phyloP scores from a whole-genome alignment of 2,329 filamentous ascomycete species.

The Aspergillus fumigatus region DNA sequence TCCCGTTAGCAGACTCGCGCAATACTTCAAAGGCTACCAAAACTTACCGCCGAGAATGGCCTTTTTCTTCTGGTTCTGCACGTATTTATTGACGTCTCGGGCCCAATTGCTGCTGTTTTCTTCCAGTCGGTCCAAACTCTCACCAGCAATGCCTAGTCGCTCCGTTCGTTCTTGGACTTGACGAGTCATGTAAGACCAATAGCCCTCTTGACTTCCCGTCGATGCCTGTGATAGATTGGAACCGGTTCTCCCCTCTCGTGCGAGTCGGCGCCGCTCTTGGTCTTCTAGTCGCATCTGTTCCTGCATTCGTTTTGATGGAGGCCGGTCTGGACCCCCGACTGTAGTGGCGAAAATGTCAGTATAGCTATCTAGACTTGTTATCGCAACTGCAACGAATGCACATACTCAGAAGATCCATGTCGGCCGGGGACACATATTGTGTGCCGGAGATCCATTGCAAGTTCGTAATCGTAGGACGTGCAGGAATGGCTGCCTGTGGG shows the following conservation, averaged over 20 bases:
- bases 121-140: constrained; percentile 78
- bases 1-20: constrained; percentile 4
- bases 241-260: constrained; percentile 33
- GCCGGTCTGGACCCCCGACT: constrained; percentile 81
- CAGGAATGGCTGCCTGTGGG: constrained; percentile 65
- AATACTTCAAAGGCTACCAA: neutral
- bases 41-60: constrained; percentile 63
- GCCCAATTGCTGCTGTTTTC: constrained; percentile 79
- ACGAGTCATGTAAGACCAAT: constrained; percentile 74
- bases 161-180: constrained; percentile 90
- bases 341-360: neutral
- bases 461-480: constrained; percentile 88
- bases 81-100: constrained; percentile 81
- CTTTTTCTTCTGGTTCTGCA: constrained; percentile 81
- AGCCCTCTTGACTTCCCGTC: constrained; percentile 56
- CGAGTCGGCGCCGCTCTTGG: constrained; percentile 45
- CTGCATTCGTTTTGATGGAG: constrained; percentile 82
- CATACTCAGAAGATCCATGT: constrained; percentile 76
- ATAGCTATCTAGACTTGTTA: neutral
- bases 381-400: constrained; percentile 1
- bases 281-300: constrained; percentile 74
- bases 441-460: constrained; percentile 96
- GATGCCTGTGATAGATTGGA: constrained; percentile 16
- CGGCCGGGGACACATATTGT: constrained; percentile 78
- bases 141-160: constrained; percentile 74